These are phyloP conservation scores for Lecanosticta acicola DNA, from an alignment of 2,329 filamentous ascomycete genomes.

Conservation along the genomic window DNA sequence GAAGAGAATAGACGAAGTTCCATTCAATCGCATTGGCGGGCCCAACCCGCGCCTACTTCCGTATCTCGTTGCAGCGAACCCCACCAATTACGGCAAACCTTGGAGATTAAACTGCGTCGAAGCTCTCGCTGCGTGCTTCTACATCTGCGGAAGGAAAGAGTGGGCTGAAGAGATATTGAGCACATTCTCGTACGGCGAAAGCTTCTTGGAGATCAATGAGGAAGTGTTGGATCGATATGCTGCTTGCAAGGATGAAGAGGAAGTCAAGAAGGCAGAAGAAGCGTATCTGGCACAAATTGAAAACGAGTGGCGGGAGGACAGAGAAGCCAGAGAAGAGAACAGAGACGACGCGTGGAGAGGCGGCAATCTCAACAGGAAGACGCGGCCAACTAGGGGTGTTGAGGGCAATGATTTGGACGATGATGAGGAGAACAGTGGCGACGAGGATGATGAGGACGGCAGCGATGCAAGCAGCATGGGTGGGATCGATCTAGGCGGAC, in stretches of 20 bases:
- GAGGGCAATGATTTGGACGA: conserved; percentile 49
- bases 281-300: conserved; percentile 88
- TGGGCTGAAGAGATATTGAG: conserved; percentile 82
- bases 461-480: conserved; percentile 33
- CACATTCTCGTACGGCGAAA: conserved; percentile 80
- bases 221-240: conserved; percentile 79
- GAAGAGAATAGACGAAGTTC: conserved; percentile 86
- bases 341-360: conserved; percentile 79
- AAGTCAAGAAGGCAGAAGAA: conserved; percentile 75
- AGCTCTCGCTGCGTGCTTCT: conserved; percentile 85
- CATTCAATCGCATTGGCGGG: conserved; percentile 85
- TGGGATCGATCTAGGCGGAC: conserved; percentile 32
- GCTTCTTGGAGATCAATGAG: conserved; percentile 87
- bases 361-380: conserved; percentile 74
- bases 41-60: conserved; percentile 87
- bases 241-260: conserved; percentile 72
- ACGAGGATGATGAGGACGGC: conserved; percentile 41
- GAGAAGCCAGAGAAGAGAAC: conserved; percentile 56
- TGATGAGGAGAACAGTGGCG: conserved; percentile 37
- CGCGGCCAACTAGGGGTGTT: conserved; percentile 37
- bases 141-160: conserved; percentile 82
- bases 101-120: conserved; percentile 96
- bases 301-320: conserved; percentile 76
- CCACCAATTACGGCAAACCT: conserved; percentile 93
- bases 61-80: conserved; percentile 93